Conservation (phyloP, 106 monocot genomes). For the Platanthera guangdongensis region DNA sequence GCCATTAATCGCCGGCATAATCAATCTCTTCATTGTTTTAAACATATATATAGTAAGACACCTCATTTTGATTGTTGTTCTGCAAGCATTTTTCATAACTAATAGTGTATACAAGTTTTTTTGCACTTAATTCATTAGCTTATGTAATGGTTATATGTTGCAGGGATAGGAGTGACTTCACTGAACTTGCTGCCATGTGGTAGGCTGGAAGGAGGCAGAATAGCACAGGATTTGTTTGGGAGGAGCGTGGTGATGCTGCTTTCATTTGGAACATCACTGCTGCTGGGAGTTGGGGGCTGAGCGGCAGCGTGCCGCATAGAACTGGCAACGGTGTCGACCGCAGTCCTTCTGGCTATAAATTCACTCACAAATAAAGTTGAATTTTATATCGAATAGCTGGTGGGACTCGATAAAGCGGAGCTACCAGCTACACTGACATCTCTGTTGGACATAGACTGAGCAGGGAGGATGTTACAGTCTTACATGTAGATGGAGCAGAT, state of each 20-base stretch:
- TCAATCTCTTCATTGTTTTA: too few relatives aligned
- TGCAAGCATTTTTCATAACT: too few relatives aligned
- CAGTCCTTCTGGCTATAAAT: slow-evolving; percentile 84
- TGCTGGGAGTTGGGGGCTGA: slow-evolving; percentile 48
- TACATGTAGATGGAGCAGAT: too few relatives aligned
- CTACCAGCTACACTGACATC: slow-evolving; percentile 72
- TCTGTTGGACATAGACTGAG: slow-evolving; percentile 58
- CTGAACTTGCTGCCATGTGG: slow-evolving; percentile 70
- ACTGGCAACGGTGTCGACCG: slow-evolving; percentile 78
- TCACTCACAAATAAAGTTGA: slow-evolving; percentile 59
- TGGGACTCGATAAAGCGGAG: slow-evolving; percentile 59
- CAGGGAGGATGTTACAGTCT: slow-evolving; percentile 68
- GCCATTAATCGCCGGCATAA: too few relatives aligned
- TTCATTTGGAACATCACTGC: slow-evolving; percentile 53
- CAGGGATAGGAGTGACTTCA: slow-evolving; percentile 85
- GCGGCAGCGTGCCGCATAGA: slow-evolving; percentile 75
- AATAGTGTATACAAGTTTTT: too few relatives aligned
- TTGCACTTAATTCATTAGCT: too few relatives aligned
- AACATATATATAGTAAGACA: too few relatives aligned
- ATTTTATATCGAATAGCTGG: slow-evolving; percentile 24
- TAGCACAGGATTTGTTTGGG: slow-evolving; percentile 72
- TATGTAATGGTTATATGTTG: neutral
- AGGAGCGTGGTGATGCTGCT: slow-evolving; percentile 43
- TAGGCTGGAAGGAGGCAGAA: slow-evolving; percentile 72
- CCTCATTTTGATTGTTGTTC: too few relatives aligned